Base-by-base conservation (phyloP, 2,329 filamentous ascomycete species). In the Aspergillus calidoustus region DNA sequence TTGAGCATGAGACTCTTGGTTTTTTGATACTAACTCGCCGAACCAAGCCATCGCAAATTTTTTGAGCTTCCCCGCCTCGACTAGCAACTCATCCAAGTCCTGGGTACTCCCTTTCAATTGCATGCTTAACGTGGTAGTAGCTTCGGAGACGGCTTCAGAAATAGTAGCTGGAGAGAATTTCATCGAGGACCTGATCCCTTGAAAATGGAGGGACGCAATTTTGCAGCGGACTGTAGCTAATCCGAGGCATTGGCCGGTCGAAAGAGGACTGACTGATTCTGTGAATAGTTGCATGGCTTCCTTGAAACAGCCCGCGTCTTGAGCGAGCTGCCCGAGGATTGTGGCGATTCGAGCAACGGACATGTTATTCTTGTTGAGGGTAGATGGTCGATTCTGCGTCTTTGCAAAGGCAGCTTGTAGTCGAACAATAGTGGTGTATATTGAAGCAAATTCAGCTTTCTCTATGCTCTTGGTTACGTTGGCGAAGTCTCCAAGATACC, bases 71-170 rank as follows among this genome's bases (percentile, higher is more conserved):
- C 78, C 76, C 25, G 78, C 71, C 64, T 79, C 77, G 48, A 81
- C 69, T 15, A 81, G 66, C 5, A 81, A 67, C 38, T 81, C 79
- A 60, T 81, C 80, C n/a, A 81, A 62, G 38, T 81, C 79, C 46
- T 65, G 69, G 9, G 72, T 60, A 30, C 71, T 80, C 4, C 79
- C 80, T 62, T 75, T 76, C 9, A 80, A 61, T 28, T 75, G 73
- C 31, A 76, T 66, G 17, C 71, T 74, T 38, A 81, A 63, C 11
- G 73, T 68, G 28, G 66, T 63, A 4, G 73, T 74, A 2, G 77
- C 77, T 54, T 77, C 73, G 23, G 68, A 65, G 6, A 78, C 66
- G 11, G 72, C 72, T 22, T 68, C 63, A 4, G 71, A 63, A 1
- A 72, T 63, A 23, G 64, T 61, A 9, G 60, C 52, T 28, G 64